Evolutionary conservation across 805 yeast species (phyloP).

Genomic region (Ogataea angusta): DNA sequence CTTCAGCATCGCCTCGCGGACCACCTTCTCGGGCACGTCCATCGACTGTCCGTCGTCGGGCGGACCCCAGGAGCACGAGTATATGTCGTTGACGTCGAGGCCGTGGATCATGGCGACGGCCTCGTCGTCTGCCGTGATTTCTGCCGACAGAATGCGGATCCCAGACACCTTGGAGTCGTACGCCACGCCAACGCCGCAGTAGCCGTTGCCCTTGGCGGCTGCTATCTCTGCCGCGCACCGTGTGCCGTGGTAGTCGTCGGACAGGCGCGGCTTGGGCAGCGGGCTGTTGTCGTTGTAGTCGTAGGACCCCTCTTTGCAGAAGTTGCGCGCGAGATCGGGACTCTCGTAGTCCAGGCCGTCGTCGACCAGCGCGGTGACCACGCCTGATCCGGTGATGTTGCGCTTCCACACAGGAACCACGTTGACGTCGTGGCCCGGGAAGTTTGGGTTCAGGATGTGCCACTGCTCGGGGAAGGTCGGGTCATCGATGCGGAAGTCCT

Average conservation of each 20-base stretch:
- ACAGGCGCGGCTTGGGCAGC: slow-evolving; percentile 75
- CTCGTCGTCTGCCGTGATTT: slow-evolving; percentile 80
- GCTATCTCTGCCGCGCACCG: slow-evolving; percentile 98
- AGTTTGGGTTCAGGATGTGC: slow-evolving; percentile 78
- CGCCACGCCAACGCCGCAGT: slow-evolving; percentile 98
- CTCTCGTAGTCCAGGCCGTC: slow-evolving; percentile 89
- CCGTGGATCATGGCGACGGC: slow-evolving; percentile 84
- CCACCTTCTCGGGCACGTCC: slow-evolving; percentile 79
- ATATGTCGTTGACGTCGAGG: slow-evolving; percentile 82
- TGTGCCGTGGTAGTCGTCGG: slow-evolving; percentile 91
- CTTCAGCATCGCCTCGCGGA: slow-evolving; percentile 76
- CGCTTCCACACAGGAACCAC: slow-evolving; percentile 82
- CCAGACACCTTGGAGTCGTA: slow-evolving; percentile 84
- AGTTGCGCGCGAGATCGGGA: slow-evolving; percentile 68
- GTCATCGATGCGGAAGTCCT: slow-evolving; percentile 64
- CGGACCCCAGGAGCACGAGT: slow-evolving; percentile 99
- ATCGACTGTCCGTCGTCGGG: slow-evolving; percentile 85
- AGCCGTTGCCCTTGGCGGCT: slow-evolving; percentile 72
- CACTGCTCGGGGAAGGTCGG: slow-evolving; percentile 85
- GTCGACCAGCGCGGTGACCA: slow-evolving; percentile 86
- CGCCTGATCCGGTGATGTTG: slow-evolving; percentile 75
- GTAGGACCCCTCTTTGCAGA: slow-evolving; percentile 80
- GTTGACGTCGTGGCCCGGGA: slow-evolving; percentile 82
- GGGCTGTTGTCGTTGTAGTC: slow-evolving; percentile 79
- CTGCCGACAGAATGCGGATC: slow-evolving; percentile 79